Evolutionary conservation across 1,139 yeast species (phyloP).

Genomic region (Scheffersomyces parashehatae): DNA sequence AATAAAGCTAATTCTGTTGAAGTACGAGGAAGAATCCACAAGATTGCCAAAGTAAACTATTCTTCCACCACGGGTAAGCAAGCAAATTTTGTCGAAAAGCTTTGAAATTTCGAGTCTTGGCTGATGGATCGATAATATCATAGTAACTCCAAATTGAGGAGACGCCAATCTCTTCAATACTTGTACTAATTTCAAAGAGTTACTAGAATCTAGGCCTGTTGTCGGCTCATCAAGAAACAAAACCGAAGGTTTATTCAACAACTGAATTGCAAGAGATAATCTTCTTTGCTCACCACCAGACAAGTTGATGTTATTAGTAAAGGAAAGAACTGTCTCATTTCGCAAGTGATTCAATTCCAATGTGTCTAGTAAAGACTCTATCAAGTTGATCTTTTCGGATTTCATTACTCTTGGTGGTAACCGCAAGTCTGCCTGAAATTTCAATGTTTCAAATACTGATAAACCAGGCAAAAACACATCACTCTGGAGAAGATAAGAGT

Average conservation of each 20-base stretch:
- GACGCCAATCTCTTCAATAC: conserved; percentile 21
- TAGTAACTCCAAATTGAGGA: conserved; percentile 23
- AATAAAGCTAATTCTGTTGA: conserved; percentile 11
- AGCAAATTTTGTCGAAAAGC: conserved; percentile 23
- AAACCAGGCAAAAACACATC: conserved; percentile 25
- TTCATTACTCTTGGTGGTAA: conserved; percentile 14
- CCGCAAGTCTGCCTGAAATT: conserved; percentile 22
- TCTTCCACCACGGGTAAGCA: conserved; percentile 25
- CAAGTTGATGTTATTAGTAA: conserved; percentile 14
- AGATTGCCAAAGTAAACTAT: conserved; percentile 22
- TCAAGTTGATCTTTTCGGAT: conserved; percentile 12
- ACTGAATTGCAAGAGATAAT: conserved; percentile 23
- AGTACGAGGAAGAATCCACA: conserved; percentile 17
- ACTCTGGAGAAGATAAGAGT: conserved; percentile 22
- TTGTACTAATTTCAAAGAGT: conserved; percentile 20
- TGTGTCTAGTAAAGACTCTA: conserved; percentile 16
- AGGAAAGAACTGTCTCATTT: conserved; percentile 16
- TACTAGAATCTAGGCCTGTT: conserved; percentile 26
- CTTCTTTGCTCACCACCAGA: conserved; percentile 27
- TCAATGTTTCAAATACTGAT: conserved; percentile 21
- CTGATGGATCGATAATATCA: conserved; percentile 25
- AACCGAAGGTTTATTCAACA: conserved; percentile 21
- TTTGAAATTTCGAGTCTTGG: conserved; percentile 23
- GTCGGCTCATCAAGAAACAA: conserved; percentile 28
- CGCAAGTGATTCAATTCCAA: conserved; percentile 19